A percentile compares a stretch with the other conserved stretches of the same genome.
Conservation (phyloP, 306 rosid species). For the Styphnolobium japonicum region DNA sequence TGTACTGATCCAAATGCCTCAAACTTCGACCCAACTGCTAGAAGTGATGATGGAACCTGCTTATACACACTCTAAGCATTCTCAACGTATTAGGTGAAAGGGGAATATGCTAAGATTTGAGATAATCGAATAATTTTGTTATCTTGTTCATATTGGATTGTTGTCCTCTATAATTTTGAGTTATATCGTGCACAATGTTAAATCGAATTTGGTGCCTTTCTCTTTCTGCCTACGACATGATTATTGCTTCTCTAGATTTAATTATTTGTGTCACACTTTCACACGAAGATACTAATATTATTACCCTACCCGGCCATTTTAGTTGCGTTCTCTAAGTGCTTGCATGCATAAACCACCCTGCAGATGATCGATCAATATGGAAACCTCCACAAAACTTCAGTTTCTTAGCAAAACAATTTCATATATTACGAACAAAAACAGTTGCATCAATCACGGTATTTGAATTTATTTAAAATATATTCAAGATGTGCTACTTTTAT, state of each 20-base stretch:
- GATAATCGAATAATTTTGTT: constrained; percentile 17
- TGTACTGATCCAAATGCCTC: constrained; percentile 65
- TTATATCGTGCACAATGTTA: not conserved
- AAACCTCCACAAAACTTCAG: not conserved
- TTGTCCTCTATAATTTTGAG: constrained; percentile 36
- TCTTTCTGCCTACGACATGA: not conserved
- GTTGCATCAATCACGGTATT: not conserved
- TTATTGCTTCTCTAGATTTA: not conserved
- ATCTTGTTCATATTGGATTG: constrained; percentile 28
- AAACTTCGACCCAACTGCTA: constrained; percentile 81
- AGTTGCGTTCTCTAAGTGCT: no score
- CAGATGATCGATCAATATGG: not conserved
- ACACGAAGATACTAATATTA: not conserved
- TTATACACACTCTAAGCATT: constrained; percentile 39
- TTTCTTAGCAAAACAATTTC: not conserved
- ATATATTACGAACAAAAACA: not conserved
- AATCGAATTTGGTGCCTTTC: not conserved
- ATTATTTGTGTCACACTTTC: not conserved
- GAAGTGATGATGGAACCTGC: constrained; percentile 84
- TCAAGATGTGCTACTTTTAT: not conserved
- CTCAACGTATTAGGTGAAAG: constrained; percentile 13
- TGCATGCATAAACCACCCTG: no score
- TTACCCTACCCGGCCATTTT: not conserved
- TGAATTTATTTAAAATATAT: not conserved
- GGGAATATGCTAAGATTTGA: constrained; percentile 24